These are phyloP conservation scores for Lathyrus aphaca DNA, from an alignment of 306 rosid genomes.

Conservation along the genomic window DNA sequence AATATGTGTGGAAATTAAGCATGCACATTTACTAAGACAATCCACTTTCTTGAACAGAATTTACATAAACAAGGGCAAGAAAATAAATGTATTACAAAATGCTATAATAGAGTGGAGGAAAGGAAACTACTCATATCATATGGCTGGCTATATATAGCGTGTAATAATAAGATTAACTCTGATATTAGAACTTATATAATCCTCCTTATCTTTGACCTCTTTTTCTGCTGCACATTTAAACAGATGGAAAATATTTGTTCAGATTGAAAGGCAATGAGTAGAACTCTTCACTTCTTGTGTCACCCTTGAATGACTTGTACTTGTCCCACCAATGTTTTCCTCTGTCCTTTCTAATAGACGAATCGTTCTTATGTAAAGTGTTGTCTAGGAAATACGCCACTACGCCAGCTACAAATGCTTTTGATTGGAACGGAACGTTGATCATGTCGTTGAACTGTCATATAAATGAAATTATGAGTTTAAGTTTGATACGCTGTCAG, in stretches of 20 bases:
- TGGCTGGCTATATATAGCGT: constrained; percentile 44
- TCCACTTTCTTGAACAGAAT: constrained; percentile 52
- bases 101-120: constrained; percentile 44
- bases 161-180: constrained; percentile 42
- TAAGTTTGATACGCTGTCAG: background rate
- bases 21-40: constrained; percentile 44
- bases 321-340: constrained; percentile 99
- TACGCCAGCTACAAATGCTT: constrained; percentile 84
- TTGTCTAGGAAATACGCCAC: constrained; percentile 90
- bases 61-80: constrained; percentile 57
- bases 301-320: constrained; percentile 77
- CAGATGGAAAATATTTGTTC: constrained; percentile 96
- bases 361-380: constrained; percentile 60
- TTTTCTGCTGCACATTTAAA: constrained; percentile 45
- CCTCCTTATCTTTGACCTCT: constrained; percentile 24
- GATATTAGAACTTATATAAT: constrained; percentile 38
- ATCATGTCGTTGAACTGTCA: constrained; percentile 90
- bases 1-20: constrained; percentile 12
- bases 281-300: constrained; percentile 86
- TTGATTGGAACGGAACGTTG: constrained; percentile 93
- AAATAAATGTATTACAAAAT: constrained; percentile 48
- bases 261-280: constrained; percentile 92
- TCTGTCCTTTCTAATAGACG: constrained; percentile 67
- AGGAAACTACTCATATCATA: constrained; percentile 40
- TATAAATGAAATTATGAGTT: background rate